These are phyloP conservation scores for Persicaria tinctoria DNA, from an alignment of 148 eudicot genomes.

Conservation along the genomic window DNA sequence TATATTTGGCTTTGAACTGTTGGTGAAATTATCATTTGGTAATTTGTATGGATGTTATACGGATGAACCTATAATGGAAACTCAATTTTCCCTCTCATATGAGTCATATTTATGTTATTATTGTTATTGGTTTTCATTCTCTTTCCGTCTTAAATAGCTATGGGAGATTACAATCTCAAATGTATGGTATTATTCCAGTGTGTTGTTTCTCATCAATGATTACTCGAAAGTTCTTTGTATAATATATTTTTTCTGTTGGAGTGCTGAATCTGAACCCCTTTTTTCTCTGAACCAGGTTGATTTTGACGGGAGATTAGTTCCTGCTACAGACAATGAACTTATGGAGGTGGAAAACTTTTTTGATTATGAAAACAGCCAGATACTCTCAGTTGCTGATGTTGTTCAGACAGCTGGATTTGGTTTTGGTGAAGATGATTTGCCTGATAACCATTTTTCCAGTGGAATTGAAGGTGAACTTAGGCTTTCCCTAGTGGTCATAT, in stretches of 20 bases:
- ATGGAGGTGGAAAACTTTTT: conserved; percentile 74
- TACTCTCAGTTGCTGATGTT: conserved; percentile 26
- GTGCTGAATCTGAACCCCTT: conserved; percentile 1
- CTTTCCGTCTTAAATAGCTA: not conserved
- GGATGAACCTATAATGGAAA: not conserved
- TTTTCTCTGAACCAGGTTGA: conserved; percentile 42
- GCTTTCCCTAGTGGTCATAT: not conserved
- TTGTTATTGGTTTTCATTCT: not conserved
- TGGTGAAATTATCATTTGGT: not conserved
- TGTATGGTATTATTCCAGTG: not conserved
- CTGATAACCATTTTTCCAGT: conserved; percentile 19
- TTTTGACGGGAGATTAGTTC: conserved; percentile 66
- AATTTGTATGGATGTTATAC: conserved; percentile 1
- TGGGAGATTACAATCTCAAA: not conserved
- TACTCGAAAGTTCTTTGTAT: not conserved
- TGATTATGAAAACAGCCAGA: conserved; percentile 41
- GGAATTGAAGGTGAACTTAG: conserved; percentile 26
- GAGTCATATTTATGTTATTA: not conserved
- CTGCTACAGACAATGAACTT: conserved; percentile 83
- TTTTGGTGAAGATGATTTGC: conserved; percentile 19
- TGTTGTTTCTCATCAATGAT: not conserved
- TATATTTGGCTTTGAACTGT: not conserved
- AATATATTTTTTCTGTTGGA: not conserved
- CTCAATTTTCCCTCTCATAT: not conserved
- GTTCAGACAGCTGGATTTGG: conserved; percentile 26